Evolutionary conservation across 495 filamentous ascomycete genomes (phyloP).

Genomic region (Bacidia rubella): DNA sequence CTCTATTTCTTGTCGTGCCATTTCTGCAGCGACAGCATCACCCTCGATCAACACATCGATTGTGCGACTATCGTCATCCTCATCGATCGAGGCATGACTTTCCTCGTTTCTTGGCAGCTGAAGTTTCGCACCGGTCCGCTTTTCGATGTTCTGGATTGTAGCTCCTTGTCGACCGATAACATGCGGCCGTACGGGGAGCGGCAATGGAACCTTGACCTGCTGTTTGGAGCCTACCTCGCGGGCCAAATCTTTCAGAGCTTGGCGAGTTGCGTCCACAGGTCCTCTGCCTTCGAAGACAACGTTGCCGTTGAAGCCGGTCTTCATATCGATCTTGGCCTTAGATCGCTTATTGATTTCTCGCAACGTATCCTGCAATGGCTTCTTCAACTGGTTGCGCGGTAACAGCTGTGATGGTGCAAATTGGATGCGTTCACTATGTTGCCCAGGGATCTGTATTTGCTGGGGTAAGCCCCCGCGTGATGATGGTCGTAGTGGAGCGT

Average conservation of each 20-base stretch:
- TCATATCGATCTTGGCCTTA: conserved; percentile 71
- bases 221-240: conserved; percentile 76
- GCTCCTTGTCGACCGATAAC: conserved; percentile 86
- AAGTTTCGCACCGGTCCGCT: conserved; percentile 72
- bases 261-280: conserved; percentile 57
- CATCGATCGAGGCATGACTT: conserved; percentile 29
- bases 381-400: conserved; percentile 60
- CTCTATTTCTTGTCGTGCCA: conserved; percentile 69
- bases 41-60: conserved; percentile 85
- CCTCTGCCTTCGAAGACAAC: conserved; percentile 73
- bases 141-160: conserved; percentile 77
- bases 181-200: conserved; percentile 63
- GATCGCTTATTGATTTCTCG: conserved; percentile 78
- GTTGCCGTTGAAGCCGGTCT: conserved; percentile 47
- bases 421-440: conserved; percentile 58
- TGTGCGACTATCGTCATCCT: conserved; percentile 64
- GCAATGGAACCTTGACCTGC: conserved; percentile 62
- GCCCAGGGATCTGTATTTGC: conserved; percentile 59
- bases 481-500: conserved; percentile 20
- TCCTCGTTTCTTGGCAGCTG: conserved; percentile 73
- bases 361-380: conserved; percentile 65
- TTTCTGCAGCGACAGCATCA: conserved; percentile 66
- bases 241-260: conserved; percentile 75
- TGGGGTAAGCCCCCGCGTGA: conserved; percentile 31
- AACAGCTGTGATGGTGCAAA: conserved; percentile 60